Evolutionary conservation across 306 rosid genomes (phyloP).

Genomic region (Cucumis hystrix): DNA sequence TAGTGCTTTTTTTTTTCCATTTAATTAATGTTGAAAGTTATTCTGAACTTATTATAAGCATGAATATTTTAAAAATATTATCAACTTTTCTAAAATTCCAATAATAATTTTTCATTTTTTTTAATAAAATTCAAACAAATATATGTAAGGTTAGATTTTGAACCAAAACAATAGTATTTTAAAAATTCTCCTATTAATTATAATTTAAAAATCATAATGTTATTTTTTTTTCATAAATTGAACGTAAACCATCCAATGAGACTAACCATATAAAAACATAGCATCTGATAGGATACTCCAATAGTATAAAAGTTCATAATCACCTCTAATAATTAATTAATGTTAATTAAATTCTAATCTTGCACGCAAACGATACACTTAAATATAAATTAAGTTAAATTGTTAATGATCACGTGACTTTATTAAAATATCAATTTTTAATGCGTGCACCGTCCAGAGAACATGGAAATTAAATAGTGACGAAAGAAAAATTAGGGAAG

Average conservation of each 20-base stretch:
- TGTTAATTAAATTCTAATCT: neutral
- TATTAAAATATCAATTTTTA: neutral
- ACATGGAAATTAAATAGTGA: too few relatives aligned
- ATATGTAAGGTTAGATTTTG: too few relatives aligned
- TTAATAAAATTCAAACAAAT: too few relatives aligned
- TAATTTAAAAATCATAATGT: too few relatives aligned
- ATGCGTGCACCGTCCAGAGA: neutral
- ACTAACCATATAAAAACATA: neutral
- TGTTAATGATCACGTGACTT: neutral
- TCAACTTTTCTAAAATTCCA: too few relatives aligned
- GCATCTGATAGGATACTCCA: neutral
- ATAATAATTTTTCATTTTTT: too few relatives aligned
- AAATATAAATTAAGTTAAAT: neutral
- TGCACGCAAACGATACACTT: neutral
- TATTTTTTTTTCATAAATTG: neutral
- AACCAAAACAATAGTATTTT: too few relatives aligned
- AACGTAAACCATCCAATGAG: neutral
- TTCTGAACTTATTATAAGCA: neutral
- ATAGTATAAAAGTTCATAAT: neutral
- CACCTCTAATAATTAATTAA: neutral
- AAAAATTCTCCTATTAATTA: too few relatives aligned
- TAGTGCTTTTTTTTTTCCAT: neutral
- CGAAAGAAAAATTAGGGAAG: too few relatives aligned
- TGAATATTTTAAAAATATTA: neutral
- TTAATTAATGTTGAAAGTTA: neutral